A percentile compares a stretch with the other conserved stretches of the same genome.
phyloP scores from a whole-genome alignment of 2,329 filamentous ascomycete genomes.

The Ophiostoma triangulosporum region DNA sequence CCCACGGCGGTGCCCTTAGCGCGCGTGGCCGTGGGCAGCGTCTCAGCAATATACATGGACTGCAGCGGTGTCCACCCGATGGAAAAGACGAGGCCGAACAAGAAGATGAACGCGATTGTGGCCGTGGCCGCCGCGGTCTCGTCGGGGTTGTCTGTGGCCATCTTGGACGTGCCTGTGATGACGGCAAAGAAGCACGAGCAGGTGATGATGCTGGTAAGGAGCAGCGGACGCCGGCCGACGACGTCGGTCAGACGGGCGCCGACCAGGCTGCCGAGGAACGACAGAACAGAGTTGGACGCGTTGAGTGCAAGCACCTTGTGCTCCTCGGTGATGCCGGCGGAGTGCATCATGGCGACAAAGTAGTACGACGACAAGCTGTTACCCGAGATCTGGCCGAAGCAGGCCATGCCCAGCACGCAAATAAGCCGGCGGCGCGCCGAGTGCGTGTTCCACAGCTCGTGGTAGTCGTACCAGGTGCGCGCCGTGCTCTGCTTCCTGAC shows the following conservation, averaged over 20 bases:
- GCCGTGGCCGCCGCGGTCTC: slow-evolving; percentile 8
- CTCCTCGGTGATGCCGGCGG: slow-evolving; percentile 36
- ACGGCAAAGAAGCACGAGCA: slow-evolving; percentile 33
- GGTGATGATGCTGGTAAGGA: slow-evolving; percentile 34
- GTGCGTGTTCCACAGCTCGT: slow-evolving; percentile 27
- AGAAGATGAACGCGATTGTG: slow-evolving; percentile 10
- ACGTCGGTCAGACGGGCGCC: slow-evolving; percentile 44
- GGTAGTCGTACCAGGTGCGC: slow-evolving; percentile 33
- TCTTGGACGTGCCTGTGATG: slow-evolving; percentile 34
- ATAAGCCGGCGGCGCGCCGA: slow-evolving; percentile 27
- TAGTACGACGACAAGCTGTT: slow-evolving; percentile 39
- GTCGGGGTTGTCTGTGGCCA: slow-evolving; percentile 20
- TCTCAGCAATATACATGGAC: slow-evolving; percentile 12
- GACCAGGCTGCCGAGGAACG: slow-evolving; percentile 34
- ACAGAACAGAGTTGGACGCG: slow-evolving; percentile 39
- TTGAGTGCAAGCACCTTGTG: slow-evolving; percentile 36
- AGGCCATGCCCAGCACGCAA: slow-evolving; percentile 26
- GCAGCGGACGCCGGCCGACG: slow-evolving; percentile 41
- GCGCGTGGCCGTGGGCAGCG: slow-evolving; percentile 10
- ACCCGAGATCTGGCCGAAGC: slow-evolving; percentile 28
- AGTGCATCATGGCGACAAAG: slow-evolving; percentile 36
- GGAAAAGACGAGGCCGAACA: slow-evolving; percentile 12
- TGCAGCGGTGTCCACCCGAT: slow-evolving; percentile 11
- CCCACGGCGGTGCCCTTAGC: slow-evolving; percentile 12
- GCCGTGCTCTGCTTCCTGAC: slow-evolving; percentile 15